phyloP scores from a whole-genome alignment of 2,329 filamentous ascomycete species.

The Magnaporthiopsis rhizophila region DNA sequence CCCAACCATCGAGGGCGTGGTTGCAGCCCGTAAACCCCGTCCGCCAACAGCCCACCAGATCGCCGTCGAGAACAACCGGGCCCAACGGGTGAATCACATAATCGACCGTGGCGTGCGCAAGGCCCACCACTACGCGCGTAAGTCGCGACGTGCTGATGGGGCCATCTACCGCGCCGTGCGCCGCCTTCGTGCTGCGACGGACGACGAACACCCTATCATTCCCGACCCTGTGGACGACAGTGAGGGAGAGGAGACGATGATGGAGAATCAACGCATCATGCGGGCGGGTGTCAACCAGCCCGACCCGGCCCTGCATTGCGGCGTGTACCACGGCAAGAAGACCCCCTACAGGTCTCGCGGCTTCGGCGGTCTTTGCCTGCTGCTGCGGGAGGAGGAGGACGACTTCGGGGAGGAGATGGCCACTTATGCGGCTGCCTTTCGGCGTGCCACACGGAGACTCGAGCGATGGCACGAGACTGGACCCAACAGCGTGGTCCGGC shows the following conservation, averaged over 20 bases:
- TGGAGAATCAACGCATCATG: conserved; percentile 18
- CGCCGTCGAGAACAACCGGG: conserved; percentile 70
- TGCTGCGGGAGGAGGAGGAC: conserved; percentile 58
- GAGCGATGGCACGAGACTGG: conserved; percentile 54
- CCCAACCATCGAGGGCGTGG: conserved; percentile 47
- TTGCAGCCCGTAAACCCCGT: conserved; percentile 51
- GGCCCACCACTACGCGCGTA: conserved; percentile 56
- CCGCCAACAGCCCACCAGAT: conserved; percentile 76
- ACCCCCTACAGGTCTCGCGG: conserved; percentile 46
- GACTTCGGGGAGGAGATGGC: conserved; percentile 71
- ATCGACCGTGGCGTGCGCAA: conserved; percentile 65
- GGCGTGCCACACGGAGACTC: conserved; percentile 57
- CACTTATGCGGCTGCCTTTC: conserved; percentile 57
- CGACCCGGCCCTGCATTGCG: conserved; percentile 11
- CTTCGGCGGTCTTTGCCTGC: conserved; percentile 55
- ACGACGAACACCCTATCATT: conserved; percentile 31
- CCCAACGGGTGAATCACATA: conserved; percentile 73
- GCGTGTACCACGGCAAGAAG: conserved; percentile 13
- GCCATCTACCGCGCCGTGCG: conserved; percentile 59
- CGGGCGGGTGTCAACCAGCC: conserved; percentile 9
- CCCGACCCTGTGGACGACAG: conserved; percentile 52
- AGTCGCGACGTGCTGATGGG: conserved; percentile 55
- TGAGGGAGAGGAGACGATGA: conserved; percentile 45
- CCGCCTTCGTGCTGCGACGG: conserved; percentile 34
- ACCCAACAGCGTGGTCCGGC: conserved; percentile 35